These are phyloP conservation scores for Fusarium sp. DNA, from an alignment of 2,329 filamentous ascomycete genomes.

Conservation along the genomic window DNA sequence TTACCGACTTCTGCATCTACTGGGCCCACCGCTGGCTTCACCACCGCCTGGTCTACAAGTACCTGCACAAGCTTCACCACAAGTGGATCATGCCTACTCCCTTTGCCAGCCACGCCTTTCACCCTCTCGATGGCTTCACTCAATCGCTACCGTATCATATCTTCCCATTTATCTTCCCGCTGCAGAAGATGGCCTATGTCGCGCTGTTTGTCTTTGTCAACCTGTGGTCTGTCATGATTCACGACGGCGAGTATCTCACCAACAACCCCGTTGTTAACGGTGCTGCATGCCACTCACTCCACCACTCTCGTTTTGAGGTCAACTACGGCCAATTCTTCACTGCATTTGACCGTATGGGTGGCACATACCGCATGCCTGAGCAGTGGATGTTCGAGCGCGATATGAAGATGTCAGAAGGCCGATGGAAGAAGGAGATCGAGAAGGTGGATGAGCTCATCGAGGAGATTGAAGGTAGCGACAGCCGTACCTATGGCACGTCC, in stretches of 20 bases:
- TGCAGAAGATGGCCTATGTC: slow-evolving; percentile 92
- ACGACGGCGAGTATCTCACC: slow-evolving; percentile 94
- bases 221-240: slow-evolving; percentile 96
- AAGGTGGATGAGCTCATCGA: slow-evolving; percentile 76
- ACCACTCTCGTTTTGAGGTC: slow-evolving; percentile 74
- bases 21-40: slow-evolving; percentile 91
- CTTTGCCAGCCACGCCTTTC: slow-evolving; percentile 93
- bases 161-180: slow-evolving; percentile 92
- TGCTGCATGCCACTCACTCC: slow-evolving; percentile 86
- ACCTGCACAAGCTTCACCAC: slow-evolving; percentile 96
- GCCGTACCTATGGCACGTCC: slow-evolving; percentile 62
- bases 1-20: slow-evolving; percentile 93
- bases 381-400: slow-evolving; percentile 87
- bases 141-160: slow-evolving; percentile 94
- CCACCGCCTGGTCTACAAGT: slow-evolving; percentile 83
- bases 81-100: slow-evolving; percentile 99
- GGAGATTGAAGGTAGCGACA: slow-evolving; percentile 75
- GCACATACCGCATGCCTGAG: slow-evolving; percentile 89
- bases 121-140: slow-evolving; percentile 90
- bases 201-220: slow-evolving; percentile 92
- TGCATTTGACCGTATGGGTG: slow-evolving; percentile 89
- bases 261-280: slow-evolving; percentile 95
- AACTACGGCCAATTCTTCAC: slow-evolving; percentile 98
- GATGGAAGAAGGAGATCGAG: slow-evolving; percentile 82
- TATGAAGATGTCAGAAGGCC: slow-evolving; percentile 84